phyloP scores from a whole-genome alignment of 2,329 filamentous ascomycete genomes.

The Fusarium illudens region DNA sequence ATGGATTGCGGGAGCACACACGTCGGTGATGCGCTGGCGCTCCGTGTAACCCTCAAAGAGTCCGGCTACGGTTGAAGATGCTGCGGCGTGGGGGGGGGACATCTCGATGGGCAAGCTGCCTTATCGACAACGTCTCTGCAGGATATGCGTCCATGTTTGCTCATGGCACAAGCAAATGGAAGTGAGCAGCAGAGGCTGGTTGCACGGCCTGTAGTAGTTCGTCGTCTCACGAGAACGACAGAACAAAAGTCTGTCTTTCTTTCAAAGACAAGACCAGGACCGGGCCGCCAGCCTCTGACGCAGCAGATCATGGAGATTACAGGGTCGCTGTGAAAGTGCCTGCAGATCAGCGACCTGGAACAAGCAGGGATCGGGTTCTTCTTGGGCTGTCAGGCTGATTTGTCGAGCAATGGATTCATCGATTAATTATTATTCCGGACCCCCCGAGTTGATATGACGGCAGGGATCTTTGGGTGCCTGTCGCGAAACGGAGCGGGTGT shows the following conservation, averaged over 20 bases:
- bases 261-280: slow-evolving; percentile 10
- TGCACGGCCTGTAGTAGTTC: slow-evolving; percentile 1
- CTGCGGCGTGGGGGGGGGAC: neutral
- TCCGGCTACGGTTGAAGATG: neutral
- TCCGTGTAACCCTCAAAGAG: slow-evolving; percentile 7
- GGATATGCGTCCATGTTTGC: slow-evolving; percentile 11
- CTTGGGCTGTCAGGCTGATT: too few species aligned
- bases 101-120: neutral
- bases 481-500: slow-evolving; percentile 31
- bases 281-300: slow-evolving; percentile 13
- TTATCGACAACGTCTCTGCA: slow-evolving; percentile 1
- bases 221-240: slow-evolving; percentile 16
- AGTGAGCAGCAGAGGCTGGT: neutral
- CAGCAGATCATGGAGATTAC: slow-evolving; percentile 38
- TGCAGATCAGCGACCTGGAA: slow-evolving; percentile 32
- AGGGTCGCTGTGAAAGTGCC: slow-evolving; percentile 34
- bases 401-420: neutral
- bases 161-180: neutral
- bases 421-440: neutral
- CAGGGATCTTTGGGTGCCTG: slow-evolving; percentile 7
- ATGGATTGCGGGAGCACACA: slow-evolving; percentile 3
- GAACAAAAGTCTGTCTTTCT: neutral
- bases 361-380: slow-evolving; percentile 13
- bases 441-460: neutral
- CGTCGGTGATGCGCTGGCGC: slow-evolving; percentile 31